Evolutionary conservation across 23 red algal genomes (phyloP).

Genomic region (Chondrus crispus): DNA sequence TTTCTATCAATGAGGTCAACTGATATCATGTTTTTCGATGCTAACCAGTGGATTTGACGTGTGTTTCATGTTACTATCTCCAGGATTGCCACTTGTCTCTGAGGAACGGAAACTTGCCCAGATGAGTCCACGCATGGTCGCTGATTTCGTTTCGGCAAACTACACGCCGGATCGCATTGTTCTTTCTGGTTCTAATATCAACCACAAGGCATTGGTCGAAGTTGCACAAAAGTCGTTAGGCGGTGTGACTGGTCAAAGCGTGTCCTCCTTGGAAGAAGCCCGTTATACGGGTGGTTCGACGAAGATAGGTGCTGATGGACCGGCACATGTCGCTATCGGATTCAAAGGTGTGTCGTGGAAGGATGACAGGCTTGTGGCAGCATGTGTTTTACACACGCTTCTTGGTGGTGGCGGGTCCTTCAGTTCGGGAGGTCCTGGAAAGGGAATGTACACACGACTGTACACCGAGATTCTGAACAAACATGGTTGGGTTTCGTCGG

Average conservation of each 20-base stretch:
- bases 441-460: constrained; percentile 96
- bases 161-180: constrained; percentile 67
- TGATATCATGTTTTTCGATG: too few relatives aligned
- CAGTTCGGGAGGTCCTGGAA: constrained; percentile 94
- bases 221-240: constrained; percentile 52
- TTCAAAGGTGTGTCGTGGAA: constrained; percentile 87
- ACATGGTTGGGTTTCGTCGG: constrained; percentile 83
- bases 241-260: not conserved
- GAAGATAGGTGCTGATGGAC: constrained; percentile 49
- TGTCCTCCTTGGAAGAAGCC: not conserved
- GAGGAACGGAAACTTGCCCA: constrained; percentile 51
- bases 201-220: constrained; percentile 64
- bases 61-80: not conserved
- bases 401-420: constrained; percentile 94
- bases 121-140: constrained; percentile 47
- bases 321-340: constrained; percentile 82
- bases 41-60: too few relatives aligned
- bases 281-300: constrained; percentile 87
- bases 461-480: constrained; percentile 88
- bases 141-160: constrained; percentile 45
- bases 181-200: constrained; percentile 71
- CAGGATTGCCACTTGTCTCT: constrained; percentile 78
- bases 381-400: constrained; percentile 84
- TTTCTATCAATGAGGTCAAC: too few relatives aligned
- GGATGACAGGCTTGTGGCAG: constrained; percentile 87